Evolutionary conservation across 352 stramenopile species (phyloP), one percentile per base, ranked within the genome.

Genomic region (Globisporangium takayamanum): DNA sequence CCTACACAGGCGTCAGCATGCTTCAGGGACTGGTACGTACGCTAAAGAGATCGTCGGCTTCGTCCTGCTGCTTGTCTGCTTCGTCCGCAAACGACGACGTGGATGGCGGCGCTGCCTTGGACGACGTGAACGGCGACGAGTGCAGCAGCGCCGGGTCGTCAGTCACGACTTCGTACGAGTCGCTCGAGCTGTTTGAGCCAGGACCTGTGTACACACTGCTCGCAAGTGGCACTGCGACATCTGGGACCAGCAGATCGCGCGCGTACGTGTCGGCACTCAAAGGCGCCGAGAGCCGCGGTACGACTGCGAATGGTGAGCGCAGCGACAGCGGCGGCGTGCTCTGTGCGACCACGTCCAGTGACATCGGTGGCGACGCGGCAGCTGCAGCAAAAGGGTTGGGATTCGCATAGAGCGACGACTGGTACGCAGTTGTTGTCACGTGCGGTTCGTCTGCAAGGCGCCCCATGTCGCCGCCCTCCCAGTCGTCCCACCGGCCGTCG

Each of bases 41-140:
- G 53, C 80, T 93, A 61, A 93, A 93, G 42, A 93, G 67, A 52
- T 93, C 80, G 45, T 89, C 76, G 25, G 76, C 74, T 3, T 57
- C 63, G 39, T 76, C 69, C 8, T 58, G 58, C 51, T 82, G 64
- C 42, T 63, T 75, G 52, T 80, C 69, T 11, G 64, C 67, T 22
- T 76, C 72, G 45, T 48, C 54, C 11, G 47, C 22, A 22, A n/a
- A 30, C 22, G 46, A 15, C 28, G 68, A 41, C 28, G 41, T 45
- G 22, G 62, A 60, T 46, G 26, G 10, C n/a, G 51, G 41, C 42
- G 50, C 37, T 16, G 44, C 25, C 39, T 55, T 52, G 39, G 63
- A 57, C 39, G 61, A 67, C 64, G 37, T 56, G 14, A 50, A 57
- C 41, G 25, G 53, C 33, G 64, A 65, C 30, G 37, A 60, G 50